Evolutionary conservation across 495 filamentous ascomycete species (phyloP), one percentile per base, ranked within the genome.

Genomic region (Mycothermus thermophilus): DNA sequence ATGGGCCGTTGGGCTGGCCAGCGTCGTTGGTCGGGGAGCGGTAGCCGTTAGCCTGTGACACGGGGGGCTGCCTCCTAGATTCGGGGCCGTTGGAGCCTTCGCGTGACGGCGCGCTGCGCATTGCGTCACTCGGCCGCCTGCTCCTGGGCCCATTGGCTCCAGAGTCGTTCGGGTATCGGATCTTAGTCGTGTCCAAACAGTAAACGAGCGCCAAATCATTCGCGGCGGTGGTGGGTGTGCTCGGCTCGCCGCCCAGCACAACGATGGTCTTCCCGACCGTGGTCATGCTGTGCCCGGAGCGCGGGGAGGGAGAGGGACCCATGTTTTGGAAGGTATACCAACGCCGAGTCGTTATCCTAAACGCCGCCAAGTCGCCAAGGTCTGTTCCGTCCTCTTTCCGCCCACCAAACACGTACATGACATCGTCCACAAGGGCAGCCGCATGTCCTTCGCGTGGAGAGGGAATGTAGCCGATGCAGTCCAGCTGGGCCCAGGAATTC

Each of bases 311-410:
- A 3, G 86, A 87, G 1, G 84, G 88, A 0, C 92, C 92, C 92
- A 99, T 99, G 47, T 99, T 99, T 50, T 96, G 92, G 60, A 99
- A 99, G 8, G 88, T 96, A 51, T 95, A 99, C 92, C 92, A 99
- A 24, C 92, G 77, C 37, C 80, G 75, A 5, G 83, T 80, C 2
- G 78, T 73, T 41, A 99, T 96, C 15, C 87, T 75, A 60, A 99
- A 99, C 2, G 92, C 90, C 1, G 92, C 88, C 30, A 99, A 59
- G 55, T 99, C 92, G 14, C 90, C 92, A 13, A 96, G 61, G 51
- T 96, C 92, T 18, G 75, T 67, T 1, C 92, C 92, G 32, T 93
- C 83, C 47, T 94, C 81, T 4, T 82, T 93, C 29, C 92, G 78
- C n/a, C 92, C 92, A 41, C 92, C 92, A 52, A 99, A 99, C 37